These are phyloP conservation scores for Orbilia javanica DNA, from an alignment of 2,329 filamentous ascomycete genomes.

Conservation along the genomic window DNA sequence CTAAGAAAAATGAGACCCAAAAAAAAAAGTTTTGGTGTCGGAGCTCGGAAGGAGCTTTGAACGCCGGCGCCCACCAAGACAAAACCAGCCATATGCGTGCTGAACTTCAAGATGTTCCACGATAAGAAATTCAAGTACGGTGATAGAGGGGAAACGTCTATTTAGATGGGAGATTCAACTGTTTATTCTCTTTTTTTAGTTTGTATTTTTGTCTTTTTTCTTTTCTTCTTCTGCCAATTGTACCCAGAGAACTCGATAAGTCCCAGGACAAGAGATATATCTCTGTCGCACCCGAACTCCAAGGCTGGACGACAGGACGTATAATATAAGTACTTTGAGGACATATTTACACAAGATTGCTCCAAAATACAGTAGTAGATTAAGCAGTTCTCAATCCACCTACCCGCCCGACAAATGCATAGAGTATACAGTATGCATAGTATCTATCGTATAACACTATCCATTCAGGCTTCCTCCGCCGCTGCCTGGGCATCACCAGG, in stretches of 20 bases:
- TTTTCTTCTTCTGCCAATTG: not conserved
- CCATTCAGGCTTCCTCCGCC: not conserved
- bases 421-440: too few species aligned
- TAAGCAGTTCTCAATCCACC: too few species aligned
- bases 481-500: constrained; percentile 1
- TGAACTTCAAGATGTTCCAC: too few species aligned
- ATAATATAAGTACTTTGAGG: not conserved
- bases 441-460: not conserved
- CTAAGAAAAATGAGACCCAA: too few species aligned
- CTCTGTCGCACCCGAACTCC: not conserved
- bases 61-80: not conserved
- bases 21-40: constrained; percentile 15
- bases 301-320: not conserved
- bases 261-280: not conserved
- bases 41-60: constrained; percentile 17
- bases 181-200: constrained; percentile 19
- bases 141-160: not conserved
- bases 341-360: constrained; percentile 1
- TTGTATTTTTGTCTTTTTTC: not conserved
- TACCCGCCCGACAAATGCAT: not conserved
- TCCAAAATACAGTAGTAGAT: not conserved
- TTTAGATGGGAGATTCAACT: constrained; percentile 36
- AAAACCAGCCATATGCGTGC: not conserved
- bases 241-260: not conserved
- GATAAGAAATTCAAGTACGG: too few species aligned